Evolutionary conservation across 2,329 filamentous ascomycete genomes (phyloP).

Genomic region (Diaporthe ilicicola): DNA sequence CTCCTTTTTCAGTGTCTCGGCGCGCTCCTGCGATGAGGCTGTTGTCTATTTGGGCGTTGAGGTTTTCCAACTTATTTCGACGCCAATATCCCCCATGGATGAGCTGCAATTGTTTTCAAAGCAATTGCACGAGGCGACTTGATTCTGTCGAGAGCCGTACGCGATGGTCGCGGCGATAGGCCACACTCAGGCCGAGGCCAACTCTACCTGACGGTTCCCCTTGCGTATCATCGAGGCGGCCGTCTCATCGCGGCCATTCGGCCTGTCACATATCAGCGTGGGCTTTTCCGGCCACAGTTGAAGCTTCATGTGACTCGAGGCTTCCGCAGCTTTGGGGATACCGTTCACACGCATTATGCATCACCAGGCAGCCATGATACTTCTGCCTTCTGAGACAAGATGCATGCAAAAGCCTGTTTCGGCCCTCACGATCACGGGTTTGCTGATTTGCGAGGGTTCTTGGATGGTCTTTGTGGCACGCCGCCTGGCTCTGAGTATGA

Average conservation of each 20-base stretch:
- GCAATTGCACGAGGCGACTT: too few relatives aligned
- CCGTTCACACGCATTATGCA: neutral
- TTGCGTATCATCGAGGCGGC: constrained; percentile 13
- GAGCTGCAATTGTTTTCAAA: neutral
- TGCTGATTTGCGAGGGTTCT: neutral
- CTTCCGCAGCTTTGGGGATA: neutral
- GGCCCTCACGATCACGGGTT: neutral
- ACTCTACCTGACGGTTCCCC: constrained; percentile 9
- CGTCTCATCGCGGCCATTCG: constrained; percentile 4
- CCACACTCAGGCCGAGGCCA: constrained; percentile 3
- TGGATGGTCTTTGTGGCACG: neutral
- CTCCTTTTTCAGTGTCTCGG: neutral
- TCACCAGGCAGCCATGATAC: neutral
- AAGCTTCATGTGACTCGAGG: constrained; percentile 1
- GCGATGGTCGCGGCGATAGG: neutral
- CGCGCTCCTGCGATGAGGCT: neutral
- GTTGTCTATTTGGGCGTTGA: neutral
- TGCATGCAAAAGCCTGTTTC: constrained; percentile 11
- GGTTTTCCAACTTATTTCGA: neutral
- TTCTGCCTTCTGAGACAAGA: neutral
- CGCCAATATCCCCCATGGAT: neutral
- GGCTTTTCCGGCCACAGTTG: neutral
- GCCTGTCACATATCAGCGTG: neutral
- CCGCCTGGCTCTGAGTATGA: neutral
- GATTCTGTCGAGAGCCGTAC: neutral